Evolutionary conservation across 2,329 filamentous ascomycete genomes (phyloP).

Genomic region (Aureobasidium subglaciale): DNA sequence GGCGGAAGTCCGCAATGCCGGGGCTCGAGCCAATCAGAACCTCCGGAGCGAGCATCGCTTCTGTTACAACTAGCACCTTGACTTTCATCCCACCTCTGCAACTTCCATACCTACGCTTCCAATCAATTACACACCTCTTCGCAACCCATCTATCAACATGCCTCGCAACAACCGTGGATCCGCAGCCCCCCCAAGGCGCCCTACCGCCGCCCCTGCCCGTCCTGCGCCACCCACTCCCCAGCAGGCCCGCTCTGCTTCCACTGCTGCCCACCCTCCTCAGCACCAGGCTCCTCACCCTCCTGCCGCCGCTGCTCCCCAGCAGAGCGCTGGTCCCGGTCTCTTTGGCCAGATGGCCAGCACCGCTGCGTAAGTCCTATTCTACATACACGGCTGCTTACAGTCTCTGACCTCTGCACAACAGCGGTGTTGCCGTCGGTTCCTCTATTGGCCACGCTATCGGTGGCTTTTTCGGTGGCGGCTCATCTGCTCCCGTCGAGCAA

Average conservation of each 20-base stretch:
- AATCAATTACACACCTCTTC: not conserved
- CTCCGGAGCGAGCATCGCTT: not conserved
- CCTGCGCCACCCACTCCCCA: constrained; percentile 62
- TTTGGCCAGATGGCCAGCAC: constrained; percentile 97
- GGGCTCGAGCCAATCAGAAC: constrained; percentile 11
- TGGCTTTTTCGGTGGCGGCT: constrained; percentile 70
- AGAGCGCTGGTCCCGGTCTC: constrained; percentile 65
- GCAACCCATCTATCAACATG: constrained; percentile 30
- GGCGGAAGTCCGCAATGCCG: not conserved
- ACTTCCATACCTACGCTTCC: not conserved
- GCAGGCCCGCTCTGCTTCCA: constrained; percentile 46
- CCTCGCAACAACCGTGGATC: constrained; percentile 42
- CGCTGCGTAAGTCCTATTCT: constrained; percentile 68
- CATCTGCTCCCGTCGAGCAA: constrained; percentile 47
- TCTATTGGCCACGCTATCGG: constrained; percentile 93
- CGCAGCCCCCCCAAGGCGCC: constrained; percentile 39
- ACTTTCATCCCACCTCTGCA: not conserved
- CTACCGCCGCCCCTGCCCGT: constrained; percentile 35
- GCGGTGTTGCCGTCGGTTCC: constrained; percentile 92
- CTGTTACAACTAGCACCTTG: constrained; percentile 1
- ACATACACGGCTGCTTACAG: constrained; percentile 10
- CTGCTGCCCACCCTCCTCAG: constrained; percentile 39
- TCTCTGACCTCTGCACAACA: constrained; percentile 36
- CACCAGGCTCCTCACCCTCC: constrained; percentile 44
- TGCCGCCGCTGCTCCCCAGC: constrained; percentile 34